phyloP scores from a whole-genome alignment of 768 basidiomycete species.

The Lactarius evosmus region DNA sequence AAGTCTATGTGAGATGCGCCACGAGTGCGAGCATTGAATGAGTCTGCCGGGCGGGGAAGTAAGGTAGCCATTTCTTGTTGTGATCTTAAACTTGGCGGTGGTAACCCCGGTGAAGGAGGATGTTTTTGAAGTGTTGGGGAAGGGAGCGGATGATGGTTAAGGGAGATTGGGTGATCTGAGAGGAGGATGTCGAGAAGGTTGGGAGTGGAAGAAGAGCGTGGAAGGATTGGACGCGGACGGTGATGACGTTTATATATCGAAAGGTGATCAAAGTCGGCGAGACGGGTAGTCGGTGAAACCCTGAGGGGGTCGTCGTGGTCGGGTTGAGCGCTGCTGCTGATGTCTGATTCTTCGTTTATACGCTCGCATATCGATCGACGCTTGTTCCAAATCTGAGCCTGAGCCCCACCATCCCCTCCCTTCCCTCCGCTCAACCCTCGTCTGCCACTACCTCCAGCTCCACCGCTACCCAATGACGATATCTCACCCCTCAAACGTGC shows the following conservation, averaged over 20 bases:
- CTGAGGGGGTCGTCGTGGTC: constrained; percentile 3
- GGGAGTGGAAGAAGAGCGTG: constrained; percentile 24
- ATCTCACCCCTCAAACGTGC: constrained; percentile 20
- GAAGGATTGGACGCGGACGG: constrained; percentile 17
- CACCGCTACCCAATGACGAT: background rate
- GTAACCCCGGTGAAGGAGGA: background rate
- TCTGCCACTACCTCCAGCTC: background rate
- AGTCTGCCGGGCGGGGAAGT: constrained; percentile 61
- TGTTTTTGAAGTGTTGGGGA: background rate
- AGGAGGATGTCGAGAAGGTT: constrained; percentile 26
- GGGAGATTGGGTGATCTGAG: constrained; percentile 23
- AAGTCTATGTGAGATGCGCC: constrained; percentile 87
- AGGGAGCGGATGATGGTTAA: constrained; percentile 34
- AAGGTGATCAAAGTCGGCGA: constrained; percentile 13
- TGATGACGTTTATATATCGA: constrained; percentile 30
- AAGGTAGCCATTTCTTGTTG: constrained; percentile 39
- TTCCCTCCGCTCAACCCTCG: constrained; percentile 14
- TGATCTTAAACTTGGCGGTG: background rate
- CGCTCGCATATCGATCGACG: constrained; percentile 26
- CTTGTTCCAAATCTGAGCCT: constrained; percentile 20
- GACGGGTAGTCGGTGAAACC: constrained; percentile 12
- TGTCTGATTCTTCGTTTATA: constrained; percentile 27
- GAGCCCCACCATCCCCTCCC: background rate
- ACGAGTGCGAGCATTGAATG: constrained; percentile 68
- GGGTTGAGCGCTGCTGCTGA: constrained; percentile 3